These are phyloP conservation scores for Coemansia erecta DNA, from an alignment of 192 early-diverging fungal genomes.

Conservation along the genomic window DNA sequence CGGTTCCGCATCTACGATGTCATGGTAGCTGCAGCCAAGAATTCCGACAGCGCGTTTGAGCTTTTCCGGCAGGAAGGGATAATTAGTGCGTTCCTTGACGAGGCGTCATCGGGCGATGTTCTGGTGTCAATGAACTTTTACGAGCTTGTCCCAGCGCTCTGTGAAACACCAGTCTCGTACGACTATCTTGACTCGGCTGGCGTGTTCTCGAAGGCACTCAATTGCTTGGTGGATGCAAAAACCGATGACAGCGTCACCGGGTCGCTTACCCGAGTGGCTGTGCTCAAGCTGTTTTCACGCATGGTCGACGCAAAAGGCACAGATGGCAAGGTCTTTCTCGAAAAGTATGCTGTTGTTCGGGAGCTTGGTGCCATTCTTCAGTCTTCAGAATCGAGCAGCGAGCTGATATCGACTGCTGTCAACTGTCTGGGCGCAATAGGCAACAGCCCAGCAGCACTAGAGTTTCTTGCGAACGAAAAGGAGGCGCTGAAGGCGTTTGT, in stretches of 20 bases:
- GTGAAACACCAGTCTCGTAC: constrained; percentile 17
- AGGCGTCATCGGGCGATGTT: constrained; percentile 28
- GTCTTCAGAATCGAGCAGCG: constrained; percentile 10
- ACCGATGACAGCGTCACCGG: constrained; percentile 16
- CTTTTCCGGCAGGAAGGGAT: constrained; percentile 33
- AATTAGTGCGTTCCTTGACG: constrained; percentile 26
- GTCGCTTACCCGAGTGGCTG: constrained; percentile 26
- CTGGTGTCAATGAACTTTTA: constrained; percentile 43
- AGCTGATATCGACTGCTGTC: constrained; percentile 29
- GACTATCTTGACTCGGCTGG: constrained; percentile 26
- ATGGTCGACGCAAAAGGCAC: constrained; percentile 31
- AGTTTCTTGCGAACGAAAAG: constrained; percentile 37
- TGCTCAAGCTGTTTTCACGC: constrained; percentile 43
- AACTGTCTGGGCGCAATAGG: constrained; percentile 43
- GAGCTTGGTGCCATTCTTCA: constrained; percentile 24
- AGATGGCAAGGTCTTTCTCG: constrained; percentile 19
- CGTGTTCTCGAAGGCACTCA: constrained; percentile 26
- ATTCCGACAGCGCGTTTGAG: constrained; percentile 29
- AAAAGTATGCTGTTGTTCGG: constrained; percentile 27
- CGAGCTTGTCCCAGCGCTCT: constrained; percentile 31
- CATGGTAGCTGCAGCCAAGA: constrained; percentile 15
- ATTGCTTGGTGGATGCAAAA: constrained; percentile 11
- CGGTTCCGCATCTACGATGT: constrained; percentile 52
- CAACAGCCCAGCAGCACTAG: constrained; percentile 34
- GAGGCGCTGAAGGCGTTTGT: constrained; percentile 35